Percentiles rank a stretch among this genome's conserved stretches.
These are phyloP conservation scores for Tylopilus felleus DNA, from an alignment of 768 basidiomycete species.

Conservation along the genomic window DNA sequence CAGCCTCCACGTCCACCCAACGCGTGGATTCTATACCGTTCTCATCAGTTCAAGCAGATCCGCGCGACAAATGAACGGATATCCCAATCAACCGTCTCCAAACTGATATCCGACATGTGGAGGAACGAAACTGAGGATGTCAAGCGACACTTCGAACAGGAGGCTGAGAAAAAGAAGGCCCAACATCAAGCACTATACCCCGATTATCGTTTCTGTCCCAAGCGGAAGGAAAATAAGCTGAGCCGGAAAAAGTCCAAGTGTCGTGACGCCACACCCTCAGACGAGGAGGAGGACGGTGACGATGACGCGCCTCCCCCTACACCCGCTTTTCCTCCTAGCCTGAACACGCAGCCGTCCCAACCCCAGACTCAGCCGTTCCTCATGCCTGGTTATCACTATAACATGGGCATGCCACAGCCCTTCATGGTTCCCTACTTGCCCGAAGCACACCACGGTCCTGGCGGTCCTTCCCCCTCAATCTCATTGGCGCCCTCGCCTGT, in stretches of 20 bases:
- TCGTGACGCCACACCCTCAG: conserved; percentile 17
- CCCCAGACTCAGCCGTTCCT: not conserved
- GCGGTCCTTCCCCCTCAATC: conserved; percentile 51
- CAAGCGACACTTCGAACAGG: conserved; percentile 48
- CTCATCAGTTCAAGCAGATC: conserved; percentile 42
- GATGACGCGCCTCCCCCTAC: not conserved
- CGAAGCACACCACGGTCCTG: conserved; percentile 31
- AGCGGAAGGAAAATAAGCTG: conserved; percentile 48
- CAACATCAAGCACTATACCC: conserved; percentile 53
- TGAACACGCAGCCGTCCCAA: not conserved
- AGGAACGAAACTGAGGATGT: conserved; percentile 46
- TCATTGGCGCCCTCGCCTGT: conserved; percentile 50
- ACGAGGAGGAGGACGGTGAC: not conserved
- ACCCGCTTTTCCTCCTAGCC: not conserved
- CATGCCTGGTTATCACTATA: not conserved
- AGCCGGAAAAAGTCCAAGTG: conserved; percentile 24
- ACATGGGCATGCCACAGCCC: conserved; percentile 15
- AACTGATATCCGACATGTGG: conserved; percentile 63
- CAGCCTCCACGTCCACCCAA: conserved; percentile 69
- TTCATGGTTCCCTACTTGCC: conserved; percentile 23
- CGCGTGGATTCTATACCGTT: conserved; percentile 81
- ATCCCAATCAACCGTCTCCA: conserved; percentile 64
- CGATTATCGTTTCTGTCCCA: conserved; percentile 54
- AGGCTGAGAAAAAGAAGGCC: conserved; percentile 50
- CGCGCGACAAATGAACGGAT: conserved; percentile 31